phyloP scores from a whole-genome alignment of 768 basidiomycete genomes.

The Leccinum variicolor region DNA sequence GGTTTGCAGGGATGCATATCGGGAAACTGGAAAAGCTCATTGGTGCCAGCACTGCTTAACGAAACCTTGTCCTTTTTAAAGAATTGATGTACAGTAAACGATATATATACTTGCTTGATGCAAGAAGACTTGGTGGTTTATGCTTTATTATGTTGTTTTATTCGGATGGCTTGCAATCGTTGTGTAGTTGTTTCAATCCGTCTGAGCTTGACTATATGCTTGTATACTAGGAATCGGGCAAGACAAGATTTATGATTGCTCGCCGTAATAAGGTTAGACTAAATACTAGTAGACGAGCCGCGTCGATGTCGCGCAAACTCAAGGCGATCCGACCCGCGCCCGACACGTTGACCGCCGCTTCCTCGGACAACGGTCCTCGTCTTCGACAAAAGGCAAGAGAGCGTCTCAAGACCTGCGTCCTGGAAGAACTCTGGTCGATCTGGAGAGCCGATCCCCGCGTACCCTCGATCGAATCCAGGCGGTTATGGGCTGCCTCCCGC shows the following conservation, averaged over 20 bases:
- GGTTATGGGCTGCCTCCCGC: constrained; percentile 25
- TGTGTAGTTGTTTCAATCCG: too few relatives aligned
- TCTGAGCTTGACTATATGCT: too few relatives aligned
- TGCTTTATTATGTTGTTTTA: too few relatives aligned
- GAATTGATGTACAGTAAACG: too few relatives aligned
- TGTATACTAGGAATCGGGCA: too few relatives aligned
- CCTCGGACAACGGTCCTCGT: neutral
- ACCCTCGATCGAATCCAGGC: constrained; percentile 26
- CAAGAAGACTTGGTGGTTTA: neutral
- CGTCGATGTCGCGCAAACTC: constrained; percentile 12
- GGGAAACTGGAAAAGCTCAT: neutral
- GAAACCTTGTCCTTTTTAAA: neutral
- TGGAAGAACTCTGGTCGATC: constrained; percentile 29
- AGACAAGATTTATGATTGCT: too few relatives aligned
- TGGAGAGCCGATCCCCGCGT: constrained; percentile 29
- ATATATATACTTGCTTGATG: too few relatives aligned
- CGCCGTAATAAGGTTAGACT: too few relatives aligned
- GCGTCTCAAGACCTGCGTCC: constrained; percentile 6
- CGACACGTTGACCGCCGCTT: neutral
- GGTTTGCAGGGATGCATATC: neutral
- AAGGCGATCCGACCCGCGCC: neutral
- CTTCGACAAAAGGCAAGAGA: constrained; percentile 7
- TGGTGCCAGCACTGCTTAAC: neutral
- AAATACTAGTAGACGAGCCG: neutral
- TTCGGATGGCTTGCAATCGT: too few relatives aligned